Conservation (phyloP, 139 green algal genomes). For the Asterochloris sp. region DNA sequence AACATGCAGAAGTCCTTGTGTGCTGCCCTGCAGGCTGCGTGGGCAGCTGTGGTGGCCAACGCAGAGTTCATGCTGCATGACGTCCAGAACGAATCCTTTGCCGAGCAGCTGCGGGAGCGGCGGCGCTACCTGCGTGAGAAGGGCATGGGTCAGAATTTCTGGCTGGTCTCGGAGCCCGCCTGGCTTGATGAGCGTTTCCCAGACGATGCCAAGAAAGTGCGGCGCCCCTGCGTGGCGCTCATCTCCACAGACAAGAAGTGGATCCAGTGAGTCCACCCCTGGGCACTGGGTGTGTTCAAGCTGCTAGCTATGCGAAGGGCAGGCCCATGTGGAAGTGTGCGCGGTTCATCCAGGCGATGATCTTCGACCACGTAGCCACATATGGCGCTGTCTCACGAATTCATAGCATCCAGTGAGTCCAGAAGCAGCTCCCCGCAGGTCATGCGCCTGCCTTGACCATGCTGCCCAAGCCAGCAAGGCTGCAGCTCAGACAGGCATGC, state of each 20-base stretch:
- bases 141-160: conserved; percentile 63
- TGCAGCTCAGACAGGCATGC: too few species aligned
- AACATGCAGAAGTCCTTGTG: too few species aligned
- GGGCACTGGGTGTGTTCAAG: not conserved
- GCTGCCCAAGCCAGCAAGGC: too few species aligned
- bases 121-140: conserved; percentile 58
- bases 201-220: conserved; percentile 68
- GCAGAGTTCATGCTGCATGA: conserved; percentile 88
- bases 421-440: too few species aligned
- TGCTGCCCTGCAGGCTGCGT: conserved; percentile 46
- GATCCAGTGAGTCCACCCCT: conserved; percentile 69
- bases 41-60: conserved; percentile 71
- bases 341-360: too few species aligned
- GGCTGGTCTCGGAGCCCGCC: conserved; percentile 68
- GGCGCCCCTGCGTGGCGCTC: conserved; percentile 72
- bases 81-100: conserved; percentile 85
- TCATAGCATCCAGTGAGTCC: too few species aligned
- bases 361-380: too few species aligned
- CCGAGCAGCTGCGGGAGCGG: conserved; percentile 86
- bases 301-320: too few species aligned
- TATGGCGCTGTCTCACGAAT: too few species aligned
- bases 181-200: conserved; percentile 83
- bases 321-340: too few species aligned
- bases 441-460: too few species aligned
- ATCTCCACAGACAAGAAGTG: conserved; percentile 84